Base-by-base conservation (phyloP, 371 early-diverging fungal genomes). In the Mucor velutinosus region DNA sequence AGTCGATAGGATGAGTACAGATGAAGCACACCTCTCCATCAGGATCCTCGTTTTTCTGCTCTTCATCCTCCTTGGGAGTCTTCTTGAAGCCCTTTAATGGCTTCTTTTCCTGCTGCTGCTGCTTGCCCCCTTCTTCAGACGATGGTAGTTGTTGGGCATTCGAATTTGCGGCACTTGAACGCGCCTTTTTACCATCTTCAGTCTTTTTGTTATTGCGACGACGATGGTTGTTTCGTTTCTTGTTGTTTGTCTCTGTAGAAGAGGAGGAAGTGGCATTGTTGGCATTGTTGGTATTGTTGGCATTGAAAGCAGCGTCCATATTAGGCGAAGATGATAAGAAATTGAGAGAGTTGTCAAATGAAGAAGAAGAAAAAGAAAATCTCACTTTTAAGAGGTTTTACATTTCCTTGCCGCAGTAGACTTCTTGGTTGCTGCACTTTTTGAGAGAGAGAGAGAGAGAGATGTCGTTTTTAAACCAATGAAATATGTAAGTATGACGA, bases 1-100 rank as follows among this genome's bases (percentile, higher is more conserved):
- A 91, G 27, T 78, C 82, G 27, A 95, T 87, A 3, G 90, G 87
- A 25, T 95, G 93, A 0, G 97, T 91, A 76, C 99, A 98, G 67
- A 98, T 98, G 73, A 93, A 89, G 76, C 99, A 98, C 3, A 82
- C 73, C 32, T 84, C 83, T 2, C 76, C 83, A 15, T 85, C 90
- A 7, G 72, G 82, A 7, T 64, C 82, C 0, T 60, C 68, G 6
- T 75, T 83, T 1, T 59, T 80, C 7, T 67, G 49, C 25, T 67
- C 65, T 33, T 53, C 41, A 10, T 57, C 45, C n/a, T 14, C 47
- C 35, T 47, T 63, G 14, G 35, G 62, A 3, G 29, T 47, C 39
- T 60, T 66, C 17, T 59, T 66, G 10, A 61, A 67, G 0, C 60
- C 60, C n/a, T 60, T 64, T 23, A 62, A 47, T 1, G 63, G 62